A percentile compares a stretch with the other conserved stretches of the same genome.
Evolutionary conservation across 2,329 filamentous ascomycete species (phyloP).

Genomic region (Chaetomium globosum): DNA sequence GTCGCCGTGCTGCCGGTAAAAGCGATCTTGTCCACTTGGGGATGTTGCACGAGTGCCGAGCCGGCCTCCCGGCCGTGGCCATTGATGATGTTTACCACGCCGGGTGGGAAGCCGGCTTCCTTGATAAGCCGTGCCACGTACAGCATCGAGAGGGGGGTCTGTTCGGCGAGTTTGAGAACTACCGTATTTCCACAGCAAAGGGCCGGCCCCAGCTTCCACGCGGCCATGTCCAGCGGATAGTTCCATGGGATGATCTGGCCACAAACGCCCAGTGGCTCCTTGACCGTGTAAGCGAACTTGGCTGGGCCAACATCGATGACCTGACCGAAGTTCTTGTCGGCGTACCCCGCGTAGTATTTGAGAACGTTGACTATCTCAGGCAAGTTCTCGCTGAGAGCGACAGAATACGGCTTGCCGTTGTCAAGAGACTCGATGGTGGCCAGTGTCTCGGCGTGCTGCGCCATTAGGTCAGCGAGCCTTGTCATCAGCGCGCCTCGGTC

Average conservation of each 20-base stretch:
- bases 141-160: conserved; percentile 64
- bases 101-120: conserved; percentile 74
- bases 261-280: conserved; percentile 77
- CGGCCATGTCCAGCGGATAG: conserved; percentile 74
- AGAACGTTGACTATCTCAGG: conserved; percentile 52
- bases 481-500: conserved; percentile 69
- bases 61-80: conserved; percentile 68
- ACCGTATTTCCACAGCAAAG: conserved; percentile 65
- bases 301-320: conserved; percentile 70
- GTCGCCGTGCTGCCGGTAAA: conserved; percentile 73
- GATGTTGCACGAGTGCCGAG: conserved; percentile 64
- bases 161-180: conserved; percentile 65
- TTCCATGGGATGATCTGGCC: conserved; percentile 82
- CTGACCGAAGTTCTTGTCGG: conserved; percentile 77
- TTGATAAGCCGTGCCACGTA: conserved; percentile 67
- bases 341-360: conserved; percentile 78
- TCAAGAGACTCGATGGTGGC: conserved; percentile 71
- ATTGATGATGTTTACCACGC: conserved; percentile 73
- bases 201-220: conserved; percentile 76
- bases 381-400: conserved; percentile 67
- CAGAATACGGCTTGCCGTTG: conserved; percentile 75
- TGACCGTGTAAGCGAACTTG: conserved; percentile 76
- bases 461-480: conserved; percentile 70
- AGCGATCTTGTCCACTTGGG: conserved; percentile 68
- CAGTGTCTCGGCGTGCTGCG: conserved; percentile 58